A percentile compares a stretch with the other conserved stretches of the same genome.
Conservation (phyloP, 2,329 filamentous ascomycete species). For the Massarina eburnea region DNA sequence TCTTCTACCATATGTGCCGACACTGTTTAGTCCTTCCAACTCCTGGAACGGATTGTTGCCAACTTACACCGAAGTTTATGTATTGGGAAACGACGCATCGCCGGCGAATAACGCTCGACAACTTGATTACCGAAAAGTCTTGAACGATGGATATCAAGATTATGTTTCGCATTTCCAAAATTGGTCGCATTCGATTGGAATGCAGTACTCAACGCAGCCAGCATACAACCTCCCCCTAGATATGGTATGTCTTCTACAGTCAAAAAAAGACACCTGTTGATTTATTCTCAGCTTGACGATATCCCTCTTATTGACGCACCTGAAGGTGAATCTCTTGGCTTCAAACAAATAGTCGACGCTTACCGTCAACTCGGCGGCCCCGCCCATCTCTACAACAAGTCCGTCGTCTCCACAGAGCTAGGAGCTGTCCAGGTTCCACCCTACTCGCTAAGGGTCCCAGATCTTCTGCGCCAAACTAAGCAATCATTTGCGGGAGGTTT, state of each 20-base stretch:
- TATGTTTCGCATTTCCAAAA: constrained; percentile 28
- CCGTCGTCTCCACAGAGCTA: constrained; percentile 37
- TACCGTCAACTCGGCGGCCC: constrained; percentile 40
- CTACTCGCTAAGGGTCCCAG: constrained; percentile 31
- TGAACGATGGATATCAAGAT: constrained; percentile 32
- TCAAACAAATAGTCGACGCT: constrained; percentile 31
- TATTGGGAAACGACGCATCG: constrained; percentile 10
- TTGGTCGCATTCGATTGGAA: constrained; percentile 27
- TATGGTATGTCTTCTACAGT: constrained; percentile 18
- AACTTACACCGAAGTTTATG: constrained; percentile 11
- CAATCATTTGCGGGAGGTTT: constrained; percentile 45
- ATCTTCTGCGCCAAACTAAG: constrained; percentile 42
- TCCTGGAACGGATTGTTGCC: constrained; percentile 9
- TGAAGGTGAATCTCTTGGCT: constrained; percentile 39
- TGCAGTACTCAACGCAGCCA: constrained; percentile 33
- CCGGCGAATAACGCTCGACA: constrained; percentile 17
- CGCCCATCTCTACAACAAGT: constrained; percentile 31
- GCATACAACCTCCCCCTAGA: constrained; percentile 40
- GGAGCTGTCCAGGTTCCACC: constrained; percentile 28
- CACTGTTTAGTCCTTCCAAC: constrained; percentile 23
- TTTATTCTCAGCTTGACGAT: not conserved
- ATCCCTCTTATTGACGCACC: constrained; percentile 22
- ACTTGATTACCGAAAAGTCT: constrained; percentile 33
- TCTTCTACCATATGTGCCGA: constrained; percentile 32
- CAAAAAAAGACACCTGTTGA: not conserved